A percentile compares a stretch with the other conserved stretches of the same genome.
phyloP scores from a whole-genome alignment of 1,284 basidiomycete species.

The Rhodotorula sp. region DNA sequence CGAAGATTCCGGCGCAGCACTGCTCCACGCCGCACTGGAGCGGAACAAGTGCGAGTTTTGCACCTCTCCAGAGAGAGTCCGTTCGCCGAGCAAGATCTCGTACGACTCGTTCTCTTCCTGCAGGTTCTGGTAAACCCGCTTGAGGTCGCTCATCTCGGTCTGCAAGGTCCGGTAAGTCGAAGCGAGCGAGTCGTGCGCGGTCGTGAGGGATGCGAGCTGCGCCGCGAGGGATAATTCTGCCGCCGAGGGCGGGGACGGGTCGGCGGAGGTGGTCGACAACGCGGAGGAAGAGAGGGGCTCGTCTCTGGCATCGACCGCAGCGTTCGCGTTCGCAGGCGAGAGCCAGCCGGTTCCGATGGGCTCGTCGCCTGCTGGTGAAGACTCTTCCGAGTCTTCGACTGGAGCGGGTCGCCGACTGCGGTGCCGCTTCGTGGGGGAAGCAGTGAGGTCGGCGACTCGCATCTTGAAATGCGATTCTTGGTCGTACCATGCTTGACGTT shows the following conservation, averaged over 20 bases:
- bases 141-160: conserved; percentile 41
- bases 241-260: not conserved
- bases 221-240: conserved; percentile 30
- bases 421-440: not conserved
- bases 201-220: conserved; percentile 33
- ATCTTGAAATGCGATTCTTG: conserved; percentile 40
- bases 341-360: too few species aligned
- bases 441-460: conserved; percentile 22
- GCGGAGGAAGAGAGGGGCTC: not conserved
- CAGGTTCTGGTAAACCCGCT: conserved; percentile 45
- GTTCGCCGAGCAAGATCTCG: conserved; percentile 83
- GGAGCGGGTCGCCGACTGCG: not conserved
- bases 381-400: not conserved
- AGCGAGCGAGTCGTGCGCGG: conserved; percentile 30
- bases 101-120: conserved; percentile 90
- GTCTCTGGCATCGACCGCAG: too few species aligned
- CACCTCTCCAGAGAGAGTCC: conserved; percentile 80
- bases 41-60: conserved; percentile 41
- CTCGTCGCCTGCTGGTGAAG: not conserved
- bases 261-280: not conserved
- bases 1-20: not conserved
- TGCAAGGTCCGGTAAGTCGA: conserved; percentile 26
- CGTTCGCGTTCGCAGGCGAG: too few species aligned
- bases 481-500: conserved; percentile 43
- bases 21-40: conserved; percentile 30